Evolutionary conservation across 176 grass and related monocot genomes (phyloP), one percentile per base, ranked within the genome.

Genomic region (Aegilops sharonensis): DNA sequence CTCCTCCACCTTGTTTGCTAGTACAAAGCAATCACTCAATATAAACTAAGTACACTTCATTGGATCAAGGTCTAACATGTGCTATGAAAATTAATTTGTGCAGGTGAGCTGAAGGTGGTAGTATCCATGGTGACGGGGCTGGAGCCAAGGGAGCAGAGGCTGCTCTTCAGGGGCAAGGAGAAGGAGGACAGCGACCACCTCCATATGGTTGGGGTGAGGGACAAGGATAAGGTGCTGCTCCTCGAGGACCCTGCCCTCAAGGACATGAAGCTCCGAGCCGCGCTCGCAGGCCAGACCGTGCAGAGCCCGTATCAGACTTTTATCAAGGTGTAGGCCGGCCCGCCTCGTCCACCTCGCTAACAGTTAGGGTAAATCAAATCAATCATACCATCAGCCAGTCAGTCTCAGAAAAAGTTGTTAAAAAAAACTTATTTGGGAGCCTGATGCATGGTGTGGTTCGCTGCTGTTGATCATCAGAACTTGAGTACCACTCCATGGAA

Each of bases 161-260:
- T 98, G 35, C 31, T 98, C 31, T 98, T 98, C 65, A 94, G 84
- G 87, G 96, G 96, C 45, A 98, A 98, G 78, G 96, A 98, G 87
- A 94, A 92, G 68, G 96, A 98, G 82, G 91, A 98, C 73, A 57
- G 30, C 9, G 96, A 95, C 54, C 78, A 94, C 81, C 93, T 98
- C 11, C 96, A 98, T 77, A 98, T 98, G 96, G 85, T 98, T 24
- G 93, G 96, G 43, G 96, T 98, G 10, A 84, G 90, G 81, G 92
- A 95, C 68, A 84, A n/a, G 71, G 96, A 94, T 87, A 98, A 98
- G 87, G 90, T 98, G 40, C 82, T 98, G 1, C 84, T 98, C 6
- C 72, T 98, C 3, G 93, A 98, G 82, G 93, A 98, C 79, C 97
- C 97, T 36, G 94, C 92, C 25, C 78, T 88, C 17, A 95, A 91